A percentile compares a stretch with the other conserved stretches of the same genome.
phyloP scores from a whole-genome alignment of 805 yeast species.

The Pichia pseudocactophila region DNA sequence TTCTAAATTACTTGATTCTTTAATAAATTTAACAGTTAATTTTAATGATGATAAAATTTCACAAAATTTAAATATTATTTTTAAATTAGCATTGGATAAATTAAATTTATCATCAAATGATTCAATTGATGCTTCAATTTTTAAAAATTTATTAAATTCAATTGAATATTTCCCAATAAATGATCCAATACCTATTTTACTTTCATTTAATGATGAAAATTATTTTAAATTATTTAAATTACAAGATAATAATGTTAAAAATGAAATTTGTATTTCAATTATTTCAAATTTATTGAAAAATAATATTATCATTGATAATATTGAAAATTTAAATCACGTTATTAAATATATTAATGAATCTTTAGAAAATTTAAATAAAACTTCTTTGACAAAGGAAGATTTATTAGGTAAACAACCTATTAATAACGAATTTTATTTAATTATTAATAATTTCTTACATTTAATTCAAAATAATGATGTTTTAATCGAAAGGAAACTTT shows the following conservation, averaged over 20 bases:
- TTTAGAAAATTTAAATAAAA: constrained; percentile 34
- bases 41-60: constrained; percentile 52
- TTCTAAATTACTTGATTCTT: constrained; percentile 54
- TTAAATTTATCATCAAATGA: constrained; percentile 21
- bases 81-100: constrained; percentile 42
- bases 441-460: constrained; percentile 62
- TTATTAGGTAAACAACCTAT: constrained; percentile 32
- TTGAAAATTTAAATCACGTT: constrained; percentile 48
- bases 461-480: constrained; percentile 46
- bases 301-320: constrained; percentile 29
- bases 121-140: constrained; percentile 23
- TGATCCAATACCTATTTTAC: constrained; percentile 25
- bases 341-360: constrained; percentile 46
- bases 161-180: constrained; percentile 29
- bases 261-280: constrained; percentile 50
- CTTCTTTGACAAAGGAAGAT: constrained; percentile 12
- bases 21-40: constrained; percentile 52
- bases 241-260: constrained; percentile 45
- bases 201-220: constrained; percentile 34
- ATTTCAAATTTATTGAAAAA: constrained; percentile 44
- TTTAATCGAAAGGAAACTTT: constrained; percentile 34
- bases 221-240: constrained; percentile 47
- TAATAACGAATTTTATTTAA: constrained; percentile 54
- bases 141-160: constrained; percentile 34
- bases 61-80: constrained; percentile 53